Evolutionary conservation across 2,329 filamentous ascomycete species (phyloP), one percentile per base, ranked within the genome.

Genomic region (Fusarium chlamydosporum): DNA sequence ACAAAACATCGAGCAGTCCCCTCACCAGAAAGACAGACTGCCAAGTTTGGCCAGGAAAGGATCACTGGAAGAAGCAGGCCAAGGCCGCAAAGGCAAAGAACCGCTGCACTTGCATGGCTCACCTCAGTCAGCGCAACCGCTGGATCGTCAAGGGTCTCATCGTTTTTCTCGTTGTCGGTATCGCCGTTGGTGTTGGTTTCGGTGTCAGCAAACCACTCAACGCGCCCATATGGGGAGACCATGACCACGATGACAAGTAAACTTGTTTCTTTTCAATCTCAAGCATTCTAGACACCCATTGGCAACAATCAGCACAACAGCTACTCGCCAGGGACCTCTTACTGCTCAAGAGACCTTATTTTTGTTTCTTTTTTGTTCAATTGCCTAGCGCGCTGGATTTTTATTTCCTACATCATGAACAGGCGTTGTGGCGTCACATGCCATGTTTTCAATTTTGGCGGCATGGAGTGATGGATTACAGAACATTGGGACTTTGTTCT

Each of bases 121-220:
- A 78, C 33, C 80, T 89, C 52, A 85, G 82, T 79, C 83, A 82
- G 72, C 84, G 85, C 47, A 88, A 84, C 67, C 82, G 83, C 37
- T 88, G 88, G 78, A 76, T 89, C n/a, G 61, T 61, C 47, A 65
- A 61, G 34, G 62, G 62, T 13, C 68, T 83, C 42, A 83, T 88
- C 47, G 80, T 80, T 4, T 66, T 87, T 6, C 74, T 88, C 27
- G 79, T 88, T 20, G 74, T 89, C 7, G 85, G 85, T 50, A 75
- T 85, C 51, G 86, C 84, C 15, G 82, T 89, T 11, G 85, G 81
- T 42, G 78, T 90, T 23, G 88, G 88, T 23, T 81, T 90, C 45
- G 88, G 88, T 48, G 81, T 90, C 69, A 89, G 86, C 81, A 89
- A 87, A 76, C 83, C 86, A 4, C 79, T 89, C 2, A 84, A 85